A percentile compares a stretch with the other conserved stretches of the same genome.
Evolutionary conservation across 192 early-diverging fungal genomes (phyloP).

Genomic region (Helicostylum pulchrum): DNA sequence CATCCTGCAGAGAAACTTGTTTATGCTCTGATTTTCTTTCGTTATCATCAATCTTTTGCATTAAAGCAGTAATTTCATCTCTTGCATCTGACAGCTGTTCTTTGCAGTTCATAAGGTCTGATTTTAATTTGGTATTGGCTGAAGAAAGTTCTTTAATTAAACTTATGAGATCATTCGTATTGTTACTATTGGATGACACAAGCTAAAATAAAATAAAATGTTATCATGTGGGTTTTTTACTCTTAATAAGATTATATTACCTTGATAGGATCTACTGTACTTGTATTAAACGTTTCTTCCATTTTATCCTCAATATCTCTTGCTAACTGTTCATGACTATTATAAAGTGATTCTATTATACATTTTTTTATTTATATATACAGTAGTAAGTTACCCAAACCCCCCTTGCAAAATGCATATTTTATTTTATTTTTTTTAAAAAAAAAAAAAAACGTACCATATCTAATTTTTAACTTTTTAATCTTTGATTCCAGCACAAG

Average conservation of each 20-base stretch:
- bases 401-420: no score
- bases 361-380: not conserved
- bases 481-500: constrained; percentile 34
- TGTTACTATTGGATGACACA: not conserved
- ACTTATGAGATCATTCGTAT: constrained; percentile 46
- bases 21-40: not conserved
- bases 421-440: not conserved
- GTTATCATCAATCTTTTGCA: constrained; percentile 6
- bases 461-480: constrained; percentile 39
- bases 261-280: not conserved
- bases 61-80: not conserved
- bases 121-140: constrained; percentile 50
- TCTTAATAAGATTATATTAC: not conserved
- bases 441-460: constrained; percentile 28
- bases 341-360: constrained; percentile 32
- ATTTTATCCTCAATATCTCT: constrained; percentile 13
- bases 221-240: not conserved
- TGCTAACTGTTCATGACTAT: constrained; percentile 27
- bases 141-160: constrained; percentile 55
- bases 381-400: no score
- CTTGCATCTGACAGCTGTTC: constrained; percentile 14
- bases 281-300: not conserved
- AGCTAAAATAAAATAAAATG: not conserved
- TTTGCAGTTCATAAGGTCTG: constrained; percentile 24
- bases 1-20: not conserved